phyloP scores from a whole-genome alignment of 129 eudicot species.

The Ambrosia artemisiifolia region DNA sequence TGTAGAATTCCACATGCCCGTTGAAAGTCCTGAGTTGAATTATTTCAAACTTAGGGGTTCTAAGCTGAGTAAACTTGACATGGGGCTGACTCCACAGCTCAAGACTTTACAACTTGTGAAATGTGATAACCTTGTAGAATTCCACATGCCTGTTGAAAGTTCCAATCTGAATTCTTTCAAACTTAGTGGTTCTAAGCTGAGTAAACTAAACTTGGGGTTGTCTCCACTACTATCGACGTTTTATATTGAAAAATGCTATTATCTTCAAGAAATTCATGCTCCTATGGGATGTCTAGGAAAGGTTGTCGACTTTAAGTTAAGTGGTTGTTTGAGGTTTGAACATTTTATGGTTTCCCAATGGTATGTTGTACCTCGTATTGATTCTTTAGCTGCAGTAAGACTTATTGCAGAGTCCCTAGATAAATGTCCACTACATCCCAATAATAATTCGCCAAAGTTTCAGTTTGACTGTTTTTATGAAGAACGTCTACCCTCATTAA shows the following conservation, averaged over 20 bases:
- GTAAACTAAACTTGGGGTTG: too few species aligned
- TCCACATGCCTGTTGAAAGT: too few species aligned
- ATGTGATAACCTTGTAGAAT: background rate
- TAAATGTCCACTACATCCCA: background rate
- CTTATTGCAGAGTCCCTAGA: background rate
- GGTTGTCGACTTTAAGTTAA: background rate
- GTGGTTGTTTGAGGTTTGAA: background rate
- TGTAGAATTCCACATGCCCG: background rate
- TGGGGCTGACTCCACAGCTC: background rate
- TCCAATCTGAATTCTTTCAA: too few species aligned
- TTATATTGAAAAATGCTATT: background rate
- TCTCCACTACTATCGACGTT: background rate
- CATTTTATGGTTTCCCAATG: background rate
- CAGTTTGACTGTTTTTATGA: too few species aligned
- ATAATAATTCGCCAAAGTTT: too few species aligned
- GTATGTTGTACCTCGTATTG: background rate
- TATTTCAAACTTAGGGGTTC: background rate
- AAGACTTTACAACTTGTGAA: background rate
- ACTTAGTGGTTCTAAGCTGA: too few species aligned
- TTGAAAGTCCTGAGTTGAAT: background rate
- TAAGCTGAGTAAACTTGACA: background rate
- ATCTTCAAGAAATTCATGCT: background rate
- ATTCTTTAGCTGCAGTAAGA: background rate
- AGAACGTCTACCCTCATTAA: too few species aligned
- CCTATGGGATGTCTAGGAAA: background rate